Conservation (phyloP, 176 grass and related monocot species). For the Aegilops tauschii region DNA sequence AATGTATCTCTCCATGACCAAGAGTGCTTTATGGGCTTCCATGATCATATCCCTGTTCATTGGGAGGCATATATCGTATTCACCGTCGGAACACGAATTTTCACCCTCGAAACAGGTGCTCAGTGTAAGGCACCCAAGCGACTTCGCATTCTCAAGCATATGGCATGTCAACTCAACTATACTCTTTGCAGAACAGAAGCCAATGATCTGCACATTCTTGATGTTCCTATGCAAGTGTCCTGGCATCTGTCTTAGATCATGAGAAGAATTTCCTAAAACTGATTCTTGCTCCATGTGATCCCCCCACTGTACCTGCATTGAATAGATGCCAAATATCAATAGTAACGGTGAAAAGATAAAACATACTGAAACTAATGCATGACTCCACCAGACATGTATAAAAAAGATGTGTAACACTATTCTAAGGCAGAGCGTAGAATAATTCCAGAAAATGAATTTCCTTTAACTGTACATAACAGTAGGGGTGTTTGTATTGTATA, state of each 20-base stretch:
- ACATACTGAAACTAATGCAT: neutral
- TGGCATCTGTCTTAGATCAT: neutral
- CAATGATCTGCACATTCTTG: neutral
- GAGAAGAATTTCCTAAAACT: neutral
- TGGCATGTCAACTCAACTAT: neutral
- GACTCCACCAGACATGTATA: neutral
- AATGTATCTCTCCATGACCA: neutral
- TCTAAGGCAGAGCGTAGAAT: no score
- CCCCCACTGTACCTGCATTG: neutral
- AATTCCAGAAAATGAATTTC: no score
- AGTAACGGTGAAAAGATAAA: neutral
- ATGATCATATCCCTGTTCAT: neutral
- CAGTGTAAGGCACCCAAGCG: neutral
- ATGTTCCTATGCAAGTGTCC: neutral
- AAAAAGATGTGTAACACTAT: neutral
- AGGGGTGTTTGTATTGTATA: no score
- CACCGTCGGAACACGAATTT: neutral
- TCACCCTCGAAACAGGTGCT: neutral
- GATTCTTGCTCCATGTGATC: neutral
- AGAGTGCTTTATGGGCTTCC: neutral
- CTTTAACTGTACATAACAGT: no score
- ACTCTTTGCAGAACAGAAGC: neutral
- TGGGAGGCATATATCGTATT: neutral
- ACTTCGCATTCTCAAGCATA: neutral
- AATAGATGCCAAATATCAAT: neutral